Conservation (phyloP, 2,329 filamentous ascomycete genomes). For the Ophiocordyceps camponoti-saundersi region DNA sequence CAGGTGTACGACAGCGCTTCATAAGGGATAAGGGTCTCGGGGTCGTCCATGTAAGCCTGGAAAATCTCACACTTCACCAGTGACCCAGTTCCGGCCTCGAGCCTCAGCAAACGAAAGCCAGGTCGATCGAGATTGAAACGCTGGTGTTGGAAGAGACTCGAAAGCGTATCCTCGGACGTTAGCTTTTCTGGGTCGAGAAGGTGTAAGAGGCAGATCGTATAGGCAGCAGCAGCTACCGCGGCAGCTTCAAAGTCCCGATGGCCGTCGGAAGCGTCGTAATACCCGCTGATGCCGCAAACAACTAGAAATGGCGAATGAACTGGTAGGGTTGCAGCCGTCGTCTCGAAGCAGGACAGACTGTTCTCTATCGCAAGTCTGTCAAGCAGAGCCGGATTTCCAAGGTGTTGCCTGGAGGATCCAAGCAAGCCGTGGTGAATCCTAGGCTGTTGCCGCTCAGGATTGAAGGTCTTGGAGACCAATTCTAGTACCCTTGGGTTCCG, state of each 20-base stretch:
- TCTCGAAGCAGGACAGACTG: neutral
- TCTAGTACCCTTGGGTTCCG: neutral
- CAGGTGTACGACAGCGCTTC: conserved; percentile 4
- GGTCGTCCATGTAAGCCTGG: neutral
- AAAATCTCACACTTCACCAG: neutral
- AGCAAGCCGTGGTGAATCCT: neutral
- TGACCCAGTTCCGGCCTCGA: neutral
- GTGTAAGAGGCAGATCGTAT: neutral
- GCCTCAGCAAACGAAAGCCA: neutral
- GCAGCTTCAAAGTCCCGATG: neutral
- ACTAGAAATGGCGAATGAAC: neutral
- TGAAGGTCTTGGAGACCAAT: neutral
- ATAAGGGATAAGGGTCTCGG: neutral
- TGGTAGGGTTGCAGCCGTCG: neutral
- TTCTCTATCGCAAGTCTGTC: neutral
- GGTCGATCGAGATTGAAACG: neutral
- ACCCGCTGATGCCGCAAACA: neutral
- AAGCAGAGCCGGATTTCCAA: neutral
- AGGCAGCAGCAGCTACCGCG: neutral
- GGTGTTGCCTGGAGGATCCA: neutral
- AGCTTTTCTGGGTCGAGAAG: neutral
- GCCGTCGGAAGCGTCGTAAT: neutral
- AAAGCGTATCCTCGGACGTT: neutral
- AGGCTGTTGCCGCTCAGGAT: neutral
- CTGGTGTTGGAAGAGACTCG: neutral